Evolutionary conservation across 345 rosid species (phyloP), one percentile per base, ranked within the genome.

Genomic region (Camelina sativa): DNA sequence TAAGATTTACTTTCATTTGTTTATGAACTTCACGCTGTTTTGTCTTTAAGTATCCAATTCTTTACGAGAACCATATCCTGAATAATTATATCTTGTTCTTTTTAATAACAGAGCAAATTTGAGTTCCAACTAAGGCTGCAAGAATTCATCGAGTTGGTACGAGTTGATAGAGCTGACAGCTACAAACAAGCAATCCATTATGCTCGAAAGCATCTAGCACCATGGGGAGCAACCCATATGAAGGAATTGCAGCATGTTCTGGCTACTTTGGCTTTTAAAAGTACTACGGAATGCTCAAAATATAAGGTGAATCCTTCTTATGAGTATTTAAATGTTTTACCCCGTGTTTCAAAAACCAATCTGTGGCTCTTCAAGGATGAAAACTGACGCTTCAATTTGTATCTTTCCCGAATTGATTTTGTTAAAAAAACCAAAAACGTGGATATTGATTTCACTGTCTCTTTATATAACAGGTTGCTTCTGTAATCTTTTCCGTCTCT

Each of bases 91-190:
- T 57, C 43, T 35, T 35, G 13, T 23, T 30, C 56, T 66, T 71
- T 71, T 60, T 44, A 50, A 43, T 72, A 67, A 53, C 86, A 95
- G 99, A 95, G 99, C 85, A 88, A 84, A 69, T 87, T 92, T 10
- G 99, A 95, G 75, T 92, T 95, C 85, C 96, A 86, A 81, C 80
- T 95, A 84, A 90, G 98, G 82, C 90, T 90, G 81, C 99, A 95
- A 84, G 98, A 92, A 62, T 95, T 90, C 69, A 76, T 95, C 23
- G 99, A 95, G 85, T 80, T 95, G 80, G 92, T 95, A 71, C 86
- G 99, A 75, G 84, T 85, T 76, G 93, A 93, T 72, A 83, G 96
- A 74, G 82, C 86, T 70, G 91, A 88, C 37, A 84, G 84, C 74
- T 77, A 80, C 76, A 78, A 87, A 84, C 78, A 78, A 69, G 98